phyloP scores from a whole-genome alignment of 2,329 filamentous ascomycete genomes.

The Fusarium agapanthi region DNA sequence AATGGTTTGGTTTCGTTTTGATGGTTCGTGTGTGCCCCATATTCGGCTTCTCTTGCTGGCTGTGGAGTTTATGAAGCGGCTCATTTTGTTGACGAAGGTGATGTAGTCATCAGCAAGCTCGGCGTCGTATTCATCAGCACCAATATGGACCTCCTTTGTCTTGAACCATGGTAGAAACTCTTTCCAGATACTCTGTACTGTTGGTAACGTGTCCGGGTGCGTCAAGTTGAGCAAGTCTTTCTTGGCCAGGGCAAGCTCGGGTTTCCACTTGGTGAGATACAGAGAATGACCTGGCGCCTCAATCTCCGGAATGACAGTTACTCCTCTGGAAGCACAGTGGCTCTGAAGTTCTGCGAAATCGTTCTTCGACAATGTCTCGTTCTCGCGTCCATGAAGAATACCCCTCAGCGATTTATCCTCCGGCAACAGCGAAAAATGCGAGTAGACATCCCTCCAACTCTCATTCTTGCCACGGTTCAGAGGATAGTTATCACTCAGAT shows the following conservation, averaged over 20 bases:
- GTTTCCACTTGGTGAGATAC: slow-evolving; percentile 23
- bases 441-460: slow-evolving; percentile 15
- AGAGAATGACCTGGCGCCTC: slow-evolving; percentile 1
- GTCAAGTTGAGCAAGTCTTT: slow-evolving; percentile 10
- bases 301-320: slow-evolving; percentile 8
- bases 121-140: slow-evolving; percentile 15
- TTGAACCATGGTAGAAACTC: slow-evolving; percentile 15
- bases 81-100: slow-evolving; percentile 20
- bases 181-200: slow-evolving; percentile 8
- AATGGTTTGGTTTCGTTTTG: slow-evolving; percentile 11
- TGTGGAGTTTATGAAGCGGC: slow-evolving; percentile 8
- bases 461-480: slow-evolving; percentile 21
- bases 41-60: slow-evolving; percentile 9
- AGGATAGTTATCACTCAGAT: slow-evolving; percentile 21
- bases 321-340: slow-evolving; percentile 7
- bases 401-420: background rate
- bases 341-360: slow-evolving; percentile 1
- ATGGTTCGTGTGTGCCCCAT: slow-evolving; percentile 11
- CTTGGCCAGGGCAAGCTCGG: slow-evolving; percentile 3
- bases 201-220: background rate
- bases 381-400: slow-evolving; percentile 12
- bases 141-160: slow-evolving; percentile 11
- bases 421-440: slow-evolving; percentile 5
- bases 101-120: slow-evolving; percentile 22
- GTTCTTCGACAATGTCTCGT: background rate